A percentile compares a stretch with the other conserved stretches of the same genome.
Conservation (phyloP, 305 asterid genomes). For the Fraxinus dipetala region DNA sequence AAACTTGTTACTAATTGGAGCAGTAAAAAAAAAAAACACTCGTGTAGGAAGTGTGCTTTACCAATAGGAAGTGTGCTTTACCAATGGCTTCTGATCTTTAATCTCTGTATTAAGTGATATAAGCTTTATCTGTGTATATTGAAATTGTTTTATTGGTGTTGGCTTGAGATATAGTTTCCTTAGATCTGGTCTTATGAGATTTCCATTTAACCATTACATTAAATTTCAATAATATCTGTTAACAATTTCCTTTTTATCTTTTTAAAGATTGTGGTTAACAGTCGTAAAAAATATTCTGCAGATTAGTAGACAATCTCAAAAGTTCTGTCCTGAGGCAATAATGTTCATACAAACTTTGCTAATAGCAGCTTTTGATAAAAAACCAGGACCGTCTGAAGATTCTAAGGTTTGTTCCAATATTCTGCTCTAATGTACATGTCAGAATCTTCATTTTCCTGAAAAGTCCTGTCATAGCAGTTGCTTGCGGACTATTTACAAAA, state of each 20-base stretch:
- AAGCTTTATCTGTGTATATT: not conserved
- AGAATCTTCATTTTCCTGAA: not conserved
- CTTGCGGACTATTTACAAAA: not conserved
- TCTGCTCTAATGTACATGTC: slow-evolving; percentile 3
- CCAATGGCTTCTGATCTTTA: not conserved
- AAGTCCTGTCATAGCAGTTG: not conserved
- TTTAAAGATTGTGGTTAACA: not conserved
- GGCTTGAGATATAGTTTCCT: not conserved
- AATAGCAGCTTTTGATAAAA: slow-evolving; percentile 58
- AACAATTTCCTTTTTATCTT: not conserved
- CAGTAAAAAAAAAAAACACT: too few relatives aligned
- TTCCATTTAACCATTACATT: not conserved
- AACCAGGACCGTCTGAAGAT: slow-evolving; percentile 31
- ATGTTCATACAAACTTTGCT: slow-evolving; percentile 63
- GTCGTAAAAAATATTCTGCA: slow-evolving; percentile 28
- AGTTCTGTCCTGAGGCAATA: slow-evolving; percentile 81
- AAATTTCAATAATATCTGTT: not conserved
- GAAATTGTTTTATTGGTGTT: not conserved
- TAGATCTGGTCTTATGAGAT: not conserved
- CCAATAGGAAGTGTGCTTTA: not conserved
- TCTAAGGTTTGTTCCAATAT: slow-evolving; percentile 56
- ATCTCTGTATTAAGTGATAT: not conserved
- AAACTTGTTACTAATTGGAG: not conserved
- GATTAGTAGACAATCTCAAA: slow-evolving; percentile 65
- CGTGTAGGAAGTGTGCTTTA: not conserved